Conservation (phyloP, 2,329 filamentous ascomycete genomes). For the Furcasterigmium sp. region DNA sequence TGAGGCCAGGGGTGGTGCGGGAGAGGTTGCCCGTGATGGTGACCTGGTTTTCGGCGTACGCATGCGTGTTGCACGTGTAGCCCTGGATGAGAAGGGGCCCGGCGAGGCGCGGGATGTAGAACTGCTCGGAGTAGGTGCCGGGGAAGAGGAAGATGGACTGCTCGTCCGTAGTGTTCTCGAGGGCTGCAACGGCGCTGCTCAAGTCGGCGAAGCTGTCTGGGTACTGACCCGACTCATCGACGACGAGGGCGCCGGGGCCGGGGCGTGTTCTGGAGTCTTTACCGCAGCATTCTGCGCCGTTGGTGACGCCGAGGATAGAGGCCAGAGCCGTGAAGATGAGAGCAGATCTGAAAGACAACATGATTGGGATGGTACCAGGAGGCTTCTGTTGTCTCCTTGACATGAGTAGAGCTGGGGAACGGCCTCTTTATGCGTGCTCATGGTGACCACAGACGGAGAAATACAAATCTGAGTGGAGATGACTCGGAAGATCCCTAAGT, state of each 20-base stretch:
- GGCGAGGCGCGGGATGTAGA: slow-evolving; percentile 4
- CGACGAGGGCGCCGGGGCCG: not conserved
- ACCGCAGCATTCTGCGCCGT: slow-evolving; percentile 2
- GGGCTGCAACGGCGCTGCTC: slow-evolving; percentile 10
- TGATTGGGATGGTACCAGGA: too few relatives aligned
- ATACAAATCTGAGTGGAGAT: too few relatives aligned
- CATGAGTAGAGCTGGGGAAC: too few relatives aligned
- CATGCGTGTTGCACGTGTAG: slow-evolving; percentile 34
- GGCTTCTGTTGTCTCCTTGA: too few relatives aligned
- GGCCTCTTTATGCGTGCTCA: too few relatives aligned
- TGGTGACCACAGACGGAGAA: too few relatives aligned
- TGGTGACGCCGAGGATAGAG: too few relatives aligned
- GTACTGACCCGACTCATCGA: slow-evolving; percentile 6
- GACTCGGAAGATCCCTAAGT: too few relatives aligned
- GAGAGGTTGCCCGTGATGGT: slow-evolving; percentile 24
- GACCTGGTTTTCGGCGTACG: slow-evolving; percentile 44
- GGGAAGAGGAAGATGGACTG: slow-evolving; percentile 52
- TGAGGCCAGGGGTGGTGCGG: slow-evolving; percentile 31
- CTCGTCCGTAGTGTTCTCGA: slow-evolving; percentile 16
- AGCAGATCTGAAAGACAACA: too few relatives aligned
- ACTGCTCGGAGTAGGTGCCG: slow-evolving; percentile 38
- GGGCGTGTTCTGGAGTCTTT: slow-evolving; percentile 4
- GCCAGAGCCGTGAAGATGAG: too few relatives aligned
- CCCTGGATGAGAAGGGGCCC: slow-evolving; percentile 46
- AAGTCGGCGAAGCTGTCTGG: slow-evolving; percentile 6